Conservation (phyloP, 192 early-diverging fungal genomes). For the Funneliformis mosseae region DNA sequence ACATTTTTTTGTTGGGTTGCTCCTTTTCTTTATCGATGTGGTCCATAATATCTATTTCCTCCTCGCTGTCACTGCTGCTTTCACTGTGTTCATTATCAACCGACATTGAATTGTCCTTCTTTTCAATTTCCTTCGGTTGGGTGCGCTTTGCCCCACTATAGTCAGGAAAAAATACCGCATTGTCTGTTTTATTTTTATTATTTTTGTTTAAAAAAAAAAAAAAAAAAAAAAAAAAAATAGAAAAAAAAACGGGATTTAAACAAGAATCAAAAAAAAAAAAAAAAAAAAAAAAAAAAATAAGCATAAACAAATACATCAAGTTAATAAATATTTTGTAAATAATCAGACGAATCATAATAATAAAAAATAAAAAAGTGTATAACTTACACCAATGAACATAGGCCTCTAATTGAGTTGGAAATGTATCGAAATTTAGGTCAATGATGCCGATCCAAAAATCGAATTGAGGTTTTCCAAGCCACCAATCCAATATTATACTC, state of each 20-base stretch:
- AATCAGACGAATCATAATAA: not conserved
- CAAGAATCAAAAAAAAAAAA: not conserved
- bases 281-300: not conserved
- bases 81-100: not conserved
- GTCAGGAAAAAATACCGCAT: not conserved
- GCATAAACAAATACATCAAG: too few species aligned
- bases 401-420: conserved; percentile 18
- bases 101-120: not conserved
- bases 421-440: conserved; percentile 21
- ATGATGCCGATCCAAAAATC: conserved; percentile 25
- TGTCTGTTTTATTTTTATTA: not conserved
- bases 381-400: conserved; percentile 26
- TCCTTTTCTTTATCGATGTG: not conserved
- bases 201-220: too few species aligned
- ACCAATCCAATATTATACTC: conserved; percentile 16
- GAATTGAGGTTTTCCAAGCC: conserved; percentile 22
- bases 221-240: too few species aligned
- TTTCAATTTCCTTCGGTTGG: not conserved
- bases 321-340: not conserved
- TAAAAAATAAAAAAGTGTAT: not conserved
- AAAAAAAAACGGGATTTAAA: too few species aligned
- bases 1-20: not conserved
- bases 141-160: not conserved
- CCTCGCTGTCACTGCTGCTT: not conserved
- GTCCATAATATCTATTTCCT: not conserved